Conservation (phyloP, 2,329 filamentous ascomycete species). For the Aspergillus viridinutans region DNA sequence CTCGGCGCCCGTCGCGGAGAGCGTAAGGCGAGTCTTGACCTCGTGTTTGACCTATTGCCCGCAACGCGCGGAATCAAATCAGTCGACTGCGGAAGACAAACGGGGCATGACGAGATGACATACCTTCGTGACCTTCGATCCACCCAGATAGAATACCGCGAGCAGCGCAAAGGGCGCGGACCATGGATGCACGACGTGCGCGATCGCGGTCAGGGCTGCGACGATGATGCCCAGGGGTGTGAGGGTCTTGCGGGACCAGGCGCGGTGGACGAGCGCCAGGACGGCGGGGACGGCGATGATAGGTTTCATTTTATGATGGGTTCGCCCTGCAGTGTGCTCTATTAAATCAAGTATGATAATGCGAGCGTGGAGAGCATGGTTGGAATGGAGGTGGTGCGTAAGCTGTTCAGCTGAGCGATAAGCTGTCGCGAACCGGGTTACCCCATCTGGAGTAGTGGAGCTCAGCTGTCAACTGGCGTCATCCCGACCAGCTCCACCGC, state of each 20-base stretch:
- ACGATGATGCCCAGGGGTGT: constrained; percentile 70
- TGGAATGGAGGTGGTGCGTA: neutral
- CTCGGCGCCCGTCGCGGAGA: constrained; percentile 64
- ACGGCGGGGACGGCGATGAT: constrained; percentile 46
- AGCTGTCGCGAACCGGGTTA: neutral
- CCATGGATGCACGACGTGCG: constrained; percentile 91
- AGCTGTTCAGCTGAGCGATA: neutral
- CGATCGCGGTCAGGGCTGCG: constrained; percentile 67
- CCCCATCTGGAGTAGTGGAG: neutral
- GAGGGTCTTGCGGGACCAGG: constrained; percentile 69
- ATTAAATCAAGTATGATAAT: neutral
- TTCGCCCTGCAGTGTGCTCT: neutral
- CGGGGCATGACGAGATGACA: neutral
- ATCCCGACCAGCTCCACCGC: neutral
- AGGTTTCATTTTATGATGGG: constrained; percentile 35
- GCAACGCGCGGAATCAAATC: neutral
- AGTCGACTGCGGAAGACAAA: neutral
- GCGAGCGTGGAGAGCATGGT: neutral
- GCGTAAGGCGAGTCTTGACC: constrained; percentile 75
- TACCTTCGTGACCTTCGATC: constrained; percentile 79
- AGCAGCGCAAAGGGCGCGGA: constrained; percentile 84
- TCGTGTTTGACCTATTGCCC: constrained; percentile 70
- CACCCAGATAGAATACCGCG: constrained; percentile 79
- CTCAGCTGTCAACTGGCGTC: neutral
- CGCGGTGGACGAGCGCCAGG: constrained; percentile 60